Base-by-base conservation (phyloP, 2,329 filamentous ascomycete genomes). In the Gnomoniopsis smithogilvyi region DNA sequence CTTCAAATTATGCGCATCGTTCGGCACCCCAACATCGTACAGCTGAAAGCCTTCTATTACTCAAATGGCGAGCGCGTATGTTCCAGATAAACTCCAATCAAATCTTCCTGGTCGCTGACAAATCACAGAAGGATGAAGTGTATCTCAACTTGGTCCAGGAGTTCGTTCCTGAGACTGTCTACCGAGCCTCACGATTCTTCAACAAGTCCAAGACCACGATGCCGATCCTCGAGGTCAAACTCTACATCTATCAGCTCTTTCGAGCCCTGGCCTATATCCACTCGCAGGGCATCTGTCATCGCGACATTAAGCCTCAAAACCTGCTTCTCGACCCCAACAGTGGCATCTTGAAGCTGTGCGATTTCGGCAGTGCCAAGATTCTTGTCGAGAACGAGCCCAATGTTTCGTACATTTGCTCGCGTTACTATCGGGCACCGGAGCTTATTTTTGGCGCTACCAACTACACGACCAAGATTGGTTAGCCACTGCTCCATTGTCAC, bases 141-240 rank as follows among this genome's bases (percentile, higher is more conserved):
- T 99, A 98, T 75, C 88, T 99, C 66, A 99, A 99, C 72, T 84
- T 99, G 62, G 94, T 99, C 54, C 92, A 98, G 74, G 95, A 99
- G 74, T 99, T 92, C 70, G 95, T 99, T 52, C 95, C 95, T 53
- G 95, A 99, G 80, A 99, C 95, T 14, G 95, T 99, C 54, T 99
- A 99, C 77, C 89, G 95, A 70, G 95, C 95, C 47, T 98, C 95
- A 64, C 89, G 95, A 70, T 98, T 97, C 80, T 99, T 99, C 84
- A 98, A 96, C 84, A 99, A 99, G 82, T 89, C 98, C 89, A 99
- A 98, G 87, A 96, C 93, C 7, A 97, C 94, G 55, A 99, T 99
- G 95, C 95, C 95, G 17, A 96, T 94, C 68, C 86, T 99, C 68
- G 95, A 99, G 77, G 92, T 98, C 73, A 99, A 99, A 82, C 89